These are phyloP conservation scores for Populus euphratica DNA, from an alignment of 345 rosid genomes.

Conservation along the genomic window DNA sequence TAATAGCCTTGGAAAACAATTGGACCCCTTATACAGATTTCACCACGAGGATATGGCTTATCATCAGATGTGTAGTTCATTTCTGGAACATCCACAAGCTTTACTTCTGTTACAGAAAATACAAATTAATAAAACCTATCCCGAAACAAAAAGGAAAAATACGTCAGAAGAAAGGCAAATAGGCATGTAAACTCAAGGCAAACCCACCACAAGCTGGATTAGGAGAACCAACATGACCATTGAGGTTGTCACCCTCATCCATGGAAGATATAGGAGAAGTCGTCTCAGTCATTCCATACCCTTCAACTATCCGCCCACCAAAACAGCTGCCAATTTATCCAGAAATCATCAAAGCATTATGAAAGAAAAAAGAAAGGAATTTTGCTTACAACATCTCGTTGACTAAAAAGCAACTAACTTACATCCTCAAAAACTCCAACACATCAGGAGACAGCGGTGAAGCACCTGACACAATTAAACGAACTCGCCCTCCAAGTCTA, in stretches of 20 bases:
- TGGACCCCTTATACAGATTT: slow-evolving; percentile 97
- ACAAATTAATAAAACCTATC: not conserved
- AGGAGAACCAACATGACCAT: slow-evolving; percentile 96
- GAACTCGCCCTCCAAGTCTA: slow-evolving; percentile 92
- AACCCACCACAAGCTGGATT: slow-evolving; percentile 86
- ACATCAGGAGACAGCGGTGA: slow-evolving; percentile 98
- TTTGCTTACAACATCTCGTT: not conserved
- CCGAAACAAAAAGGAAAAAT: not conserved
- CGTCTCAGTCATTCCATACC: slow-evolving; percentile 81
- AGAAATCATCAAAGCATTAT: not conserved
- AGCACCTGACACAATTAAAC: slow-evolving; percentile 78
- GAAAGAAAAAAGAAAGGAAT: not conserved
- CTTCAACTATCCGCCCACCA: slow-evolving; percentile 61
- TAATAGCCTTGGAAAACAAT: slow-evolving; percentile 71
- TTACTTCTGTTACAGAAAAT: slow-evolving; percentile 55
- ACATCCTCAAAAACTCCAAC: slow-evolving; percentile 87
- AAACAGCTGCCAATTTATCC: slow-evolving; percentile 60
- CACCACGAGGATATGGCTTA: slow-evolving; percentile 88
- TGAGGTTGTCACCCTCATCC: slow-evolving; percentile 58
- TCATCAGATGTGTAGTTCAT: slow-evolving; percentile 92
- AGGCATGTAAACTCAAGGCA: slow-evolving; percentile 1
- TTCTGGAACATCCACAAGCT: slow-evolving; percentile 94
- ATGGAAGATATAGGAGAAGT: slow-evolving; percentile 54
- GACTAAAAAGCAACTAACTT: slow-evolving; percentile 33
- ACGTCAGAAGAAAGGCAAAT: not conserved